Conservation (phyloP, 495 filamentous ascomycete genomes). For the Daldinia childiae region DNA sequence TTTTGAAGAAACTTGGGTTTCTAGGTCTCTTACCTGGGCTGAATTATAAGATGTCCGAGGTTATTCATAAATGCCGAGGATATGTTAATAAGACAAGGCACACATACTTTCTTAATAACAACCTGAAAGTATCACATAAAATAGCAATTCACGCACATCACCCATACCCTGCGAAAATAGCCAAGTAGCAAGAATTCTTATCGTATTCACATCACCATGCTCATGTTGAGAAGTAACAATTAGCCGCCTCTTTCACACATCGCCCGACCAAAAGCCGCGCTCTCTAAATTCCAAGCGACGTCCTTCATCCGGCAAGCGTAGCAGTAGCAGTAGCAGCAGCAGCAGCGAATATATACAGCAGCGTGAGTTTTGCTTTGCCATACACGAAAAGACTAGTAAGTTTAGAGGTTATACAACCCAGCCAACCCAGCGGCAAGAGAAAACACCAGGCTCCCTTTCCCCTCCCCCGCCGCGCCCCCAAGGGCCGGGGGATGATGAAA, state of each 20-base stretch:
- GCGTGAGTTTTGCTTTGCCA: slow-evolving; percentile 18
- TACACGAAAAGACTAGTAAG: slow-evolving; percentile 26
- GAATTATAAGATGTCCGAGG: no score
- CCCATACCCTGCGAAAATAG: not conserved
- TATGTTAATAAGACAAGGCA: no score
- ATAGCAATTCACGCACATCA: not conserved
- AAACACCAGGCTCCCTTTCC: not conserved
- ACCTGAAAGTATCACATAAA: not conserved
- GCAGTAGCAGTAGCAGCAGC: not conserved
- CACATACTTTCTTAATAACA: no score
- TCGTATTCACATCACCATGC: slow-evolving; percentile 5
- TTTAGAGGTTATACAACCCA: slow-evolving; percentile 24
- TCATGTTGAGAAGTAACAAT: not conserved
- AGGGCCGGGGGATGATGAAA: not conserved
- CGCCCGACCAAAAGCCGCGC: not conserved
- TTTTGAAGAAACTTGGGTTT: no score
- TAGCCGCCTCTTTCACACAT: not conserved
- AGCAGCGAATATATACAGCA: slow-evolving; percentile 32
- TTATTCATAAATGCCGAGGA: no score
- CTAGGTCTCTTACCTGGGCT: no score
- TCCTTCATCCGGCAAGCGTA: not conserved
- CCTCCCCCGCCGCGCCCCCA: not conserved
- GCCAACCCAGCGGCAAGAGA: not conserved
- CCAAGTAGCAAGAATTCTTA: not conserved
- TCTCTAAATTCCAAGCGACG: not conserved